phyloP scores from a whole-genome alignment of 73 alveolate genomes.

The Paraurostyla sp. region DNA sequence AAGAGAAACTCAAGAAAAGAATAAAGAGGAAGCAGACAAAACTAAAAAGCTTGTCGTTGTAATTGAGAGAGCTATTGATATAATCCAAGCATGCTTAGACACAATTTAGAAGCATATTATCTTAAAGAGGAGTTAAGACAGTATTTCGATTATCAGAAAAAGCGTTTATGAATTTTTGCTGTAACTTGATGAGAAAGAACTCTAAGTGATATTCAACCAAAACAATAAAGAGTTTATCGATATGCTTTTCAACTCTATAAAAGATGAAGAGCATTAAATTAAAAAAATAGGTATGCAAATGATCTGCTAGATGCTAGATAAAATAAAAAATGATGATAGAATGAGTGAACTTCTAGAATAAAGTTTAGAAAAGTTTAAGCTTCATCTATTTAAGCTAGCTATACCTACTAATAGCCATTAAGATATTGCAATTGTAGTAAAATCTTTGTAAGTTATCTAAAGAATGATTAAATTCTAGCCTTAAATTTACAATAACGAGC shows the following conservation, averaged over 20 bases:
- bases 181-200: conserved; percentile 27
- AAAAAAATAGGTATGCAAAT: conserved; percentile 2
- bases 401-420: not conserved
- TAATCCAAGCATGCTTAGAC: not conserved
- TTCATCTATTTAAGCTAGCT: conserved; percentile 12
- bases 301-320: not conserved
- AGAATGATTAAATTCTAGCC: not conserved
- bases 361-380: not conserved
- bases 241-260: not conserved
- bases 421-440: not conserved
- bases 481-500: conserved; percentile 13
- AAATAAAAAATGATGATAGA: not conserved
- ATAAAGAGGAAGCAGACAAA: not conserved
- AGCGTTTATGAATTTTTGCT: conserved; percentile 40
- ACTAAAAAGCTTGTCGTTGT: not conserved
- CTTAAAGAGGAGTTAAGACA: not conserved
- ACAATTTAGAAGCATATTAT: conserved; percentile 22
- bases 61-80: not conserved
- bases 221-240: not conserved
- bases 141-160: conserved; percentile 10
- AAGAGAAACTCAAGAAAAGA: not conserved
- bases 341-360: not conserved
- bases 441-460: conserved; percentile 1
- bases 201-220: not conserved
- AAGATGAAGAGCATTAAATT: conserved; percentile 5